Evolutionary conservation across 192 early-diverging fungal species (phyloP), one percentile per base, ranked within the genome.

Genomic region (Rhizoclosmatium sp.): DNA sequence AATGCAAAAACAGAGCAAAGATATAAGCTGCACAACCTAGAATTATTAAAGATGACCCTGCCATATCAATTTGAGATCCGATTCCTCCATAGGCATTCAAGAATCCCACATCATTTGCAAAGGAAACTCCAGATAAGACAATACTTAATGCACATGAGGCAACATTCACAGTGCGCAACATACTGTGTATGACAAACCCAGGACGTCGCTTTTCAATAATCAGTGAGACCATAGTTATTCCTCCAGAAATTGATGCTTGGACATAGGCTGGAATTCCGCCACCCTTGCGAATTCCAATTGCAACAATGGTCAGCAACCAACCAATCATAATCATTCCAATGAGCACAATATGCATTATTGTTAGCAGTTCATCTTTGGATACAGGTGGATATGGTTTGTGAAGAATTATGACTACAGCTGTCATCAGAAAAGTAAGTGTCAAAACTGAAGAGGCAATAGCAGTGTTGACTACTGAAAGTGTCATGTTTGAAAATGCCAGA

Each of bases 341-440:
- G 3, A 76, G 48, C 16, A 76, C 31, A 44, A 59, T 66, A 42
- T 76, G 75, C 60, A 49, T 23, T 41, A 76, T 66, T 31, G 75
- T 54, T 4, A 76, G 31, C 4, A 64, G 21, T 76, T 76, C 75
- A 51, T 76, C 49, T 54, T 44, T 76, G 19, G 75, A 76, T 0
- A 76, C 47, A 46, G 75, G 75, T 66, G 75, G 75, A 76, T 76
- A 76, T 46, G 75, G 62, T 3, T 76, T 76, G 40, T 76, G 64
- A 48, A 76, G 64, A 3, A 76, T 23, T 0, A 76, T 21, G 19
- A 59, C 56, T 2, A 61, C 44, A 47, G 71, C 4, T 3, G 46
- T 47, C 23, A 46, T 21, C 2, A 76, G 31, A n/a, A 62, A 46
- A 3, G 47, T 3, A 4, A 48, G 4, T 16, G 19, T 16, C 5